Percentiles rank a stretch among this genome's conserved stretches.
Conservation (phyloP, 2,329 filamentous ascomycete genomes). For the Nemania bipapillata region DNA sequence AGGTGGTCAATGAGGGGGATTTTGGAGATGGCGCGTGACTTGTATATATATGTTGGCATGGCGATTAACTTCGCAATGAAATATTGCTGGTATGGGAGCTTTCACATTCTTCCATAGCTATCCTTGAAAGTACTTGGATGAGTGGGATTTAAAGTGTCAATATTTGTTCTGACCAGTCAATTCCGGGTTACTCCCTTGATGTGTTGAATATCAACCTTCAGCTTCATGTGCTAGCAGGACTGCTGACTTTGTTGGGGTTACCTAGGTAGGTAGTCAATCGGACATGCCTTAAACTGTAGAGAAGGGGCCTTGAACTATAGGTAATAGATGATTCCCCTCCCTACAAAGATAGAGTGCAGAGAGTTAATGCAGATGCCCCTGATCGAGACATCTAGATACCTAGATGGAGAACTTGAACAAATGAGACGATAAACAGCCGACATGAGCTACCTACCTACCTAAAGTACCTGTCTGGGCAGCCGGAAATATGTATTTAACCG, state of each 20-base stretch:
- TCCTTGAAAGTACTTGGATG: not conserved
- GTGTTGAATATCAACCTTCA: not conserved
- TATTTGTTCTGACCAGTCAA: not conserved
- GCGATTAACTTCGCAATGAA: not conserved
- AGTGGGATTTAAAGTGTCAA: not conserved
- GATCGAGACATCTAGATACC: not conserved
- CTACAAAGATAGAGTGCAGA: not conserved
- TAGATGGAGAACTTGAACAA: not conserved
- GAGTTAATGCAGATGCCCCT: not conserved
- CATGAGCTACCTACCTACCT: not conserved
- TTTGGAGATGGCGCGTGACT: slow-evolving; percentile 5
- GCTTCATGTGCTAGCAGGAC: not conserved
- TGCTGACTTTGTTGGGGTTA: not conserved
- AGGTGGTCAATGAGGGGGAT: slow-evolving; percentile 20
- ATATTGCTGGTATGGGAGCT: not conserved
- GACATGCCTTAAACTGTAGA: not conserved
- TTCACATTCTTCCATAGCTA: not conserved
- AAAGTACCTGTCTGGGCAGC: not conserved
- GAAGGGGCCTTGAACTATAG: no score
- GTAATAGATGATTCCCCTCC: not conserved
- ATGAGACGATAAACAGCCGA: not conserved
- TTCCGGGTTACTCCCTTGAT: not conserved
- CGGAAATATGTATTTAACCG: not conserved
- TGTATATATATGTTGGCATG: slow-evolving; percentile 3
- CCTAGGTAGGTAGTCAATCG: not conserved